Base-by-base conservation (phyloP, 495 filamentous ascomycete genomes). In the Sordaria brevicollis region DNA sequence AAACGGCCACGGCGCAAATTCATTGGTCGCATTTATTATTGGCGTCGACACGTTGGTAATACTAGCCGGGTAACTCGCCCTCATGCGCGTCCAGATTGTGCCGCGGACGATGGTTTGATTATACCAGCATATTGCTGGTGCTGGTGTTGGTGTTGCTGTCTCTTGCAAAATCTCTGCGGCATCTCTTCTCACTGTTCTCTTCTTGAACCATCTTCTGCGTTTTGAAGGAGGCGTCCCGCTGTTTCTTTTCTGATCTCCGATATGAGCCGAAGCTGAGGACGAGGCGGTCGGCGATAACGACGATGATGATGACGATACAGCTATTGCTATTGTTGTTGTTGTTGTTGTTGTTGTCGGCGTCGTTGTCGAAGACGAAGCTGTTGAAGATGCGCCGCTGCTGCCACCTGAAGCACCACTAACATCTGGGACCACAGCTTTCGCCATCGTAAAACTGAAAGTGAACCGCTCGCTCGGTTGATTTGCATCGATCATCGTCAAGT, bases 401-500 rank as follows among this genome's bases (percentile, higher is more conserved):
- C 25, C 15, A 11, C 21, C 10, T 11, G 11, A 15, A 74, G 77
- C 9, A 85, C 69, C 9, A 85, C 69, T 66, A 68, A 62, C n/a
- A 73, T 57, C 21, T 65, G 86, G 82, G 3, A 79, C 78, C 15
- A 86, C 84, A 0, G 69, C 70, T 73, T 86, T 87, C 1, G 78
- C 72, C 70, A 82, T 74, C 0, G 71, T 74, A 15, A 85, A 74
- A n/a, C 77, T 79, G 74, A 89, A 88, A 4, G 70, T 74, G 69
- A 86, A 86, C 21, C 83, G 80, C 72, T 89, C 86, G 35, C 75
- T 74, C 9, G 73, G 65, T 33, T 97, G 92, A 74, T 90, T 88
- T 13, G 87, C 87, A 72, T 89, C 87, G 33, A 97, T 83, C 17
- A 96, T 82, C 72, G 91, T 89, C 67, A 96, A 79, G 15, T 91